A percentile compares a stretch with the other conserved stretches of the same genome.
These are phyloP conservation scores for Amylocystis lapponica DNA, from an alignment of 768 basidiomycete species.

Conservation along the genomic window DNA sequence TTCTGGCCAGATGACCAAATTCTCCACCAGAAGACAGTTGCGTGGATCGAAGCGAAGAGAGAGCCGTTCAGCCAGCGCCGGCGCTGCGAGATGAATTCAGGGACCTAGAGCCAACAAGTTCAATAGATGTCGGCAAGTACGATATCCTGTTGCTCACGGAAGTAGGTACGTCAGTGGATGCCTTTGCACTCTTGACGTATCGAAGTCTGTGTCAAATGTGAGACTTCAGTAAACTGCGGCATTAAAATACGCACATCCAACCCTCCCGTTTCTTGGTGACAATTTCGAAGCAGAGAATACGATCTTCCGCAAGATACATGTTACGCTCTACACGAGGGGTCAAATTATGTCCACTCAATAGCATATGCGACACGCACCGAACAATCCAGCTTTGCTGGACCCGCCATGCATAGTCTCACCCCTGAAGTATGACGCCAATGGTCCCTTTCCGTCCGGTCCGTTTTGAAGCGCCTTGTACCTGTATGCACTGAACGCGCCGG, in stretches of 20 bases:
- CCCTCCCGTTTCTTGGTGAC: constrained; percentile 84
- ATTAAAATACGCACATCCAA: constrained; percentile 57
- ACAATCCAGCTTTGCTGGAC: constrained; percentile 57
- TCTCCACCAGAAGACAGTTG: constrained; percentile 81
- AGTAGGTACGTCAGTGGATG: constrained; percentile 93
- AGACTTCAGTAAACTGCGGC: background rate
- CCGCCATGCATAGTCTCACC: constrained; percentile 83
- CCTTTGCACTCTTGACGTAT: constrained; percentile 92
- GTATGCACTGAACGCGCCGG: constrained; percentile 91
- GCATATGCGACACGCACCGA: constrained; percentile 35
- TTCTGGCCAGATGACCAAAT: constrained; percentile 93
- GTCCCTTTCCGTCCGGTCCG: constrained; percentile 82
- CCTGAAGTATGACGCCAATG: constrained; percentile 89
- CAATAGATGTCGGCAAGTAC: background rate
- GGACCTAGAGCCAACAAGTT: constrained; percentile 39
- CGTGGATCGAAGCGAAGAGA: constrained; percentile 89
- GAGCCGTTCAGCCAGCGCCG: constrained; percentile 88
- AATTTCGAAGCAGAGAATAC: constrained; percentile 91
- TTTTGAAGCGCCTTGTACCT: constrained; percentile 85
- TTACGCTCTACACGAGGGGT: constrained; percentile 71
- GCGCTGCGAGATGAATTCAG: constrained; percentile 94
- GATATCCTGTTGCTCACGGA: constrained; percentile 34
- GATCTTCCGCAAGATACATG: constrained; percentile 90
- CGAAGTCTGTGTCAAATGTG: constrained; percentile 43
- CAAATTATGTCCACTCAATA: too few relatives aligned